Conservation (phyloP, 352 stramenopile genomes). For the Phytophthora chlamydospora region DNA sequence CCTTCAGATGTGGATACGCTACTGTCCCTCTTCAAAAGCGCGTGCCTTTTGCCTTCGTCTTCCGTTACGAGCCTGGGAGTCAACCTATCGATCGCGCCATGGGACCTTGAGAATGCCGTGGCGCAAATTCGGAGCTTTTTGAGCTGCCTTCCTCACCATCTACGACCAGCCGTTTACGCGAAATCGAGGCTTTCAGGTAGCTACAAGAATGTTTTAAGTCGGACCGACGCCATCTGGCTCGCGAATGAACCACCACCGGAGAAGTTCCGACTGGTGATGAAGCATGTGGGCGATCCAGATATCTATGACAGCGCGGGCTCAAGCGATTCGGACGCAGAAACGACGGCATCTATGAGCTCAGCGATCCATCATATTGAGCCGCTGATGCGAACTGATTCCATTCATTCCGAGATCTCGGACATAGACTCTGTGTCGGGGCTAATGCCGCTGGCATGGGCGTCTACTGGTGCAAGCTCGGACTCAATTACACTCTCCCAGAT, state of each 20-base stretch:
- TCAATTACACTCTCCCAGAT: slow-evolving; percentile 32
- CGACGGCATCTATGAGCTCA: slow-evolving; percentile 42
- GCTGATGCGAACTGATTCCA: slow-evolving; percentile 57
- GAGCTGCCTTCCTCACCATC: slow-evolving; percentile 53
- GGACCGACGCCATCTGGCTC: slow-evolving; percentile 12
- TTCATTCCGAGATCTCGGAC: slow-evolving; percentile 79
- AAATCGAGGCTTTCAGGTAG: slow-evolving; percentile 37
- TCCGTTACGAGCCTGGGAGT: slow-evolving; percentile 62
- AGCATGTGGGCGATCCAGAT: slow-evolving; percentile 24
- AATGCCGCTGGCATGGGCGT: slow-evolving; percentile 41
- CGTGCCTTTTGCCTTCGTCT: slow-evolving; percentile 51
- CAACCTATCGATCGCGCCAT: slow-evolving; percentile 52
- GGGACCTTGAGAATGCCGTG: slow-evolving; percentile 67
- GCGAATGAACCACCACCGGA: slow-evolving; percentile 12
- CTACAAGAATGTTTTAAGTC: slow-evolving; percentile 33
- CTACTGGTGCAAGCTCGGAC: slow-evolving; percentile 47
- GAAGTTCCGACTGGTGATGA: slow-evolving; percentile 39
- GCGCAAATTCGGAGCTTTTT: slow-evolving; percentile 62
- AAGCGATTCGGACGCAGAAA: slow-evolving; percentile 48
- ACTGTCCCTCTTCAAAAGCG: slow-evolving; percentile 59
- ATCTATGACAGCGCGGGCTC: slow-evolving; percentile 27
- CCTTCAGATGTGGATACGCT: slow-evolving; percentile 41
- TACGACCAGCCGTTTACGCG: slow-evolving; percentile 53
- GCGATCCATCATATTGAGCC: slow-evolving; percentile 44
- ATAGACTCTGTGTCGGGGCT: slow-evolving; percentile 57